Evolutionary conservation across 768 basidiomycete species (phyloP).

Genomic region (Phylloporus sp.): DNA sequence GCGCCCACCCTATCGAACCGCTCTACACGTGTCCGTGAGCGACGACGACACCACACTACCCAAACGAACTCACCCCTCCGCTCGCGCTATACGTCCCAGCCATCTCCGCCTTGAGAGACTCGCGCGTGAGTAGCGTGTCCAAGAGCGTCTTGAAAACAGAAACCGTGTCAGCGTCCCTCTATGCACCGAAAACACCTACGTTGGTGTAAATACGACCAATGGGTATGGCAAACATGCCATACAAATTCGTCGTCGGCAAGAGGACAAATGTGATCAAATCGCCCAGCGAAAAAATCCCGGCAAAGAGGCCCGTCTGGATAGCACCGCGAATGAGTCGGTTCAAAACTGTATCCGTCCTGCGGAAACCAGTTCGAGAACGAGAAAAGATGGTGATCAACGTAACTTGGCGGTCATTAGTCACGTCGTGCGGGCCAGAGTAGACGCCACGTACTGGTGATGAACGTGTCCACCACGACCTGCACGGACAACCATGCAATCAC

Average conservation of each 20-base stretch:
- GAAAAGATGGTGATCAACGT: background rate
- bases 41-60: background rate
- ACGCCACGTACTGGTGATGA: conserved; percentile 38
- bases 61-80: background rate
- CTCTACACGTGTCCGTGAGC: background rate
- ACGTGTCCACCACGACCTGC: conserved; percentile 40
- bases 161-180: background rate
- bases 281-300: background rate
- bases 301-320: conserved; percentile 5
- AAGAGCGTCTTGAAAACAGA: conserved; percentile 5
- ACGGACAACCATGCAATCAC: conserved; percentile 45
- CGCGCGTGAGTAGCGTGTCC: conserved; percentile 11
- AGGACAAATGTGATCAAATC: conserved; percentile 39
- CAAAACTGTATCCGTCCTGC: conserved; percentile 42
- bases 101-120: conserved; percentile 1
- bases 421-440: too few species aligned
- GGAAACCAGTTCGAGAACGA: conserved; percentile 45
- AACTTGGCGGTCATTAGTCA: conserved; percentile 10
- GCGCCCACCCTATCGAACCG: too few species aligned
- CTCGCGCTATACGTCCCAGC: background rate
- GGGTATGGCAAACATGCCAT: conserved; percentile 37
- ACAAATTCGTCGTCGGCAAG: conserved; percentile 29
- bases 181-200: conserved; percentile 24
- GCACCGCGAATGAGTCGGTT: conserved; percentile 8
- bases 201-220: conserved; percentile 42